Evolutionary conservation across 75 land plant species (phyloP).

Genomic region (Pinus tabuliformis): DNA sequence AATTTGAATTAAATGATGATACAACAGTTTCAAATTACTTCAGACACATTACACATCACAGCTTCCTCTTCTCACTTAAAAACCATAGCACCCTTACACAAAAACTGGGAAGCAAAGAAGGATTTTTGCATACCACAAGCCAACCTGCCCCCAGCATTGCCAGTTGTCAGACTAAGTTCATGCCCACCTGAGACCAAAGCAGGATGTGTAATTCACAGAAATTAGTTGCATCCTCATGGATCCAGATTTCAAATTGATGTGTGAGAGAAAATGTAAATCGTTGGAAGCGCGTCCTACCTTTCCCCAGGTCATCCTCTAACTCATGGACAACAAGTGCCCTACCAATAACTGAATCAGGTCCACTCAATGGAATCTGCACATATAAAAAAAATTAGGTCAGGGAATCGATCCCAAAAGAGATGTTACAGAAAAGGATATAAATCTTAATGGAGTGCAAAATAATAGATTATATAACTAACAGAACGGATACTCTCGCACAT

Average conservation of each 20-base stretch:
- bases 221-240: neutral
- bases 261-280: neutral
- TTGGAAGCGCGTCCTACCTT: conserved; percentile 40
- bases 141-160: conserved; percentile 95
- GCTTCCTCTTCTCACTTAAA: neutral
- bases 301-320: conserved; percentile 89
- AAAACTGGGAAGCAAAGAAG: neutral
- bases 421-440: too few species aligned
- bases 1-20: neutral
- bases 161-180: conserved; percentile 87
- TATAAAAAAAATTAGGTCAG: neutral
- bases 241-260: neutral
- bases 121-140: conserved; percentile 74
- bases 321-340: conserved; percentile 93
- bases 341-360: conserved; percentile 78
- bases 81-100: neutral
- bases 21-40: neutral
- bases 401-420: neutral
- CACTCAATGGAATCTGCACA: conserved; percentile 75
- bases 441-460: too few species aligned
- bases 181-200: conserved; percentile 73
- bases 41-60: neutral
- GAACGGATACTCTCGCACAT: neutral
- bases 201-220: neutral
- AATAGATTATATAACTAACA: neutral